Percentiles rank a stretch among this genome's conserved stretches.
phyloP scores from a whole-genome alignment of 2,329 filamentous ascomycete genomes.

The Ophiostoma populinum region DNA sequence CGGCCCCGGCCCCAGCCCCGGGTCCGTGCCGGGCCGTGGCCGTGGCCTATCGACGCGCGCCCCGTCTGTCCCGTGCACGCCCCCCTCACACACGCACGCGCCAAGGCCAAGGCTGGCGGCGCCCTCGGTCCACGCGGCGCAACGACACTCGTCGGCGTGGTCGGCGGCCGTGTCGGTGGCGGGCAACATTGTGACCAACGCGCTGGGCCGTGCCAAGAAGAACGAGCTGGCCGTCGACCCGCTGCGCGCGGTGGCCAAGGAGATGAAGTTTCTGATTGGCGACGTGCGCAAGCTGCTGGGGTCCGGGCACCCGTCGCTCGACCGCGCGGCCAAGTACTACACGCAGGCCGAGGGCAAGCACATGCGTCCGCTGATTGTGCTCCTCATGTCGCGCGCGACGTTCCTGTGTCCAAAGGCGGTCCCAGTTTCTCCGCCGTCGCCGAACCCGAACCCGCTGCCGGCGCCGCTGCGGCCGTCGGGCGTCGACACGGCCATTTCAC shows the following conservation, averaged over 20 bases:
- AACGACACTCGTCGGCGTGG: constrained; percentile 41
- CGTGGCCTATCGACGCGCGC: too few relatives aligned
- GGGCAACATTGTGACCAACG: constrained; percentile 54
- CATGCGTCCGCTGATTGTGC: constrained; percentile 79
- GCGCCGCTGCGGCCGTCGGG: constrained; percentile 25
- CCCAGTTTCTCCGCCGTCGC: not conserved
- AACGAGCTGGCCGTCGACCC: constrained; percentile 67
- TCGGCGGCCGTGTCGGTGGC: constrained; percentile 56
- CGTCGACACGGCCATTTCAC: constrained; percentile 38
- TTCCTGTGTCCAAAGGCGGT: constrained; percentile 50
- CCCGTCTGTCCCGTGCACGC: too few relatives aligned
- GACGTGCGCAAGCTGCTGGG: constrained; percentile 89
- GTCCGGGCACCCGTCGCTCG: constrained; percentile 83
- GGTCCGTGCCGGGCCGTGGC: too few relatives aligned
- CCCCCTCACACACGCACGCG: not conserved
- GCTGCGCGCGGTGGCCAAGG: constrained; percentile 76
- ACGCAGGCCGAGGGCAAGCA: constrained; percentile 94
- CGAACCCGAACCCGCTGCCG: not conserved
- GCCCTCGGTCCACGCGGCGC: not conserved
- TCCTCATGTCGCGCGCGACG: constrained; percentile 91
- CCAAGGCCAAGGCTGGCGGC: not conserved
- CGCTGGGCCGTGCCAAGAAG: constrained; percentile 42
- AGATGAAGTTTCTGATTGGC: constrained; percentile 88
- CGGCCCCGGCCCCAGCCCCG: not conserved
- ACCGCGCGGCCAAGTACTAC: constrained; percentile 95